Conservation (phyloP, 306 rosid genomes). For the Geum urbanum region DNA sequence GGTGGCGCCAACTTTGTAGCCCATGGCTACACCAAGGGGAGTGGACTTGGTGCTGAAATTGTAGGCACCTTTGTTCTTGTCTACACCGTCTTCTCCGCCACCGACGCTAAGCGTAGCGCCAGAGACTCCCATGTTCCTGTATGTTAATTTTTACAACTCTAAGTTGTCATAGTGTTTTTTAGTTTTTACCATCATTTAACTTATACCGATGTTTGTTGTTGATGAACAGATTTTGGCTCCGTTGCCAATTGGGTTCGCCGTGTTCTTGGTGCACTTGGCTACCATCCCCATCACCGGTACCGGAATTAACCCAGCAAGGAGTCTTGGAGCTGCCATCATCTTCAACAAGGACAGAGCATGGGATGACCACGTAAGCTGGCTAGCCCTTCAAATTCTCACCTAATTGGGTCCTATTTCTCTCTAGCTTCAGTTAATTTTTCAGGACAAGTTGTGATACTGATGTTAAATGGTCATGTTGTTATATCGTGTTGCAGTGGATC, state of each 20-base stretch:
- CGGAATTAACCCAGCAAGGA: constrained; percentile 56
- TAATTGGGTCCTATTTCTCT: background rate
- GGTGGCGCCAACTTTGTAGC: constrained; percentile 74
- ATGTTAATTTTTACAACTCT: background rate
- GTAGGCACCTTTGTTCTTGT: constrained; percentile 54
- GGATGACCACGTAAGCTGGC: constrained; percentile 44
- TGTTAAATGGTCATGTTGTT: background rate
- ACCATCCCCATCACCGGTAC: constrained; percentile 60
- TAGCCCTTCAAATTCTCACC: background rate
- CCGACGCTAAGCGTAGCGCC: constrained; percentile 90
- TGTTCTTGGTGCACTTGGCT: constrained; percentile 58
- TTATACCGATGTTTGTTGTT: background rate
- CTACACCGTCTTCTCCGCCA: constrained; percentile 85
- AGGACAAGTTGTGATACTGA: background rate
- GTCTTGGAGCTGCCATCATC: constrained; percentile 56
- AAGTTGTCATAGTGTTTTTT: background rate
- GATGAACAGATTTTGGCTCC: constrained; percentile 72
- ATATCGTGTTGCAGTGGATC: constrained; percentile 41
- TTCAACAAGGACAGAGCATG: constrained; percentile 38
- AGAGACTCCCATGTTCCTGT: constrained; percentile 71
- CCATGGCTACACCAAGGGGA: constrained; percentile 78
- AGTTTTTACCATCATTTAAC: background rate
- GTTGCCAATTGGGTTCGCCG: constrained; percentile 84
- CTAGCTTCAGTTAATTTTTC: background rate
- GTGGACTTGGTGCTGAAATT: constrained; percentile 59